Evolutionary conservation across 208 protist genomes (phyloP).

Genomic region (Crithidia bombi): DNA sequence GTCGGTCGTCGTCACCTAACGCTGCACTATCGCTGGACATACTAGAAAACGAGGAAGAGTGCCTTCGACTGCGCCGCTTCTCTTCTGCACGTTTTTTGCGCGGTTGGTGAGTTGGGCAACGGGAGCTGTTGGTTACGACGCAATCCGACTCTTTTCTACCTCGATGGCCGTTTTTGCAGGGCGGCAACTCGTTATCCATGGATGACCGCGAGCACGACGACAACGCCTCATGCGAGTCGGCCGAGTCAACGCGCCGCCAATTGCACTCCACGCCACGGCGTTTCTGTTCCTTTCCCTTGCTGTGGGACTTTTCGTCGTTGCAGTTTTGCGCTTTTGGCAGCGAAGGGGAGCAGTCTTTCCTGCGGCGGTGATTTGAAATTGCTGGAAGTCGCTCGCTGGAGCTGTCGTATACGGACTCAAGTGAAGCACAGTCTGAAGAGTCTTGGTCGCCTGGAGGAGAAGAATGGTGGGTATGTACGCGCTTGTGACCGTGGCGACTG

Average conservation of each 20-base stretch:
- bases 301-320: not conserved
- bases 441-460: not conserved
- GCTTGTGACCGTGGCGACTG: not conserved
- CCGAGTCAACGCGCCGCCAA: slow-evolving; percentile 3
- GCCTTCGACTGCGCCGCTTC: not conserved
- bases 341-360: not conserved
- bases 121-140: not conserved
- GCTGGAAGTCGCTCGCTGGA: not conserved
- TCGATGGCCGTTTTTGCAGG: not conserved
- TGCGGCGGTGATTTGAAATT: not conserved
- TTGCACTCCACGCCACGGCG: not conserved
- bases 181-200: not conserved
- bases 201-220: slow-evolving; percentile 1
- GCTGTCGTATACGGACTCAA: not conserved
- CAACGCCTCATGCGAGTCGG: not conserved
- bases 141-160: slow-evolving; percentile 4
- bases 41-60: not conserved
- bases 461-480: not conserved
- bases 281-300: not conserved
- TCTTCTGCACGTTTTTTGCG: not conserved
- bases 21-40: not conserved
- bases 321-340: not conserved
- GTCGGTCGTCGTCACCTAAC: not conserved
- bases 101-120: not conserved
- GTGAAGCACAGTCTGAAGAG: not conserved